Evolutionary conservation across 164 flowering plant species (phyloP).

Genomic region (Chloranthus sessilifolius): DNA sequence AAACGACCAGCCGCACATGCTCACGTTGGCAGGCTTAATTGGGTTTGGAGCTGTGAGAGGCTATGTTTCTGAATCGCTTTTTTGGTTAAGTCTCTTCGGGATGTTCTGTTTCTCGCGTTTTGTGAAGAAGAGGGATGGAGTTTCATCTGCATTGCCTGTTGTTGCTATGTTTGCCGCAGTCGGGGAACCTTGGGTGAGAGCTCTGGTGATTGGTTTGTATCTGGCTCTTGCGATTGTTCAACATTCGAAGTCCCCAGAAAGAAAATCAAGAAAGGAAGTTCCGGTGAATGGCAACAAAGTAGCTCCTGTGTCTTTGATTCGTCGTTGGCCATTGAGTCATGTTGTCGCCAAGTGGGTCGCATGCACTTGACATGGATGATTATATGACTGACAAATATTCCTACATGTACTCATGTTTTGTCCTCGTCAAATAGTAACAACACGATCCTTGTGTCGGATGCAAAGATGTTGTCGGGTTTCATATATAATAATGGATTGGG

Average conservation of each 20-base stretch:
- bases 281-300: conserved; percentile 11
- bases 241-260: conserved; percentile 36
- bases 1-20: conserved; percentile 50
- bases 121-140: conserved; percentile 50
- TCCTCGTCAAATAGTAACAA: no score
- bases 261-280: conserved; percentile 29
- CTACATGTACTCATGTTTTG: no score
- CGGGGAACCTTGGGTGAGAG: conserved; percentile 85
- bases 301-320: conserved; percentile 62
- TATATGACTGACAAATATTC: no score
- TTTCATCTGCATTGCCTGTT: conserved; percentile 76
- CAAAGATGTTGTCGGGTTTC: no score
- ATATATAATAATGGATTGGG: no score
- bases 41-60: conserved; percentile 66
- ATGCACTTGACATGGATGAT: conserved; percentile 95
- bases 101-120: conserved; percentile 41
- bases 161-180: conserved; percentile 66
- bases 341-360: conserved; percentile 64
- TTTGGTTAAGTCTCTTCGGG: conserved; percentile 59
- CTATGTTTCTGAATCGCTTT: conserved; percentile 54
- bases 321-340: conserved; percentile 72
- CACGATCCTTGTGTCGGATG: no score
- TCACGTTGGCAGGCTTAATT: conserved; percentile 58
- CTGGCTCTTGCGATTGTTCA: conserved; percentile 60
- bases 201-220: conserved; percentile 39